phyloP scores from a whole-genome alignment of 352 stramenopile species.

The Globisporangium orthogonon region DNA sequence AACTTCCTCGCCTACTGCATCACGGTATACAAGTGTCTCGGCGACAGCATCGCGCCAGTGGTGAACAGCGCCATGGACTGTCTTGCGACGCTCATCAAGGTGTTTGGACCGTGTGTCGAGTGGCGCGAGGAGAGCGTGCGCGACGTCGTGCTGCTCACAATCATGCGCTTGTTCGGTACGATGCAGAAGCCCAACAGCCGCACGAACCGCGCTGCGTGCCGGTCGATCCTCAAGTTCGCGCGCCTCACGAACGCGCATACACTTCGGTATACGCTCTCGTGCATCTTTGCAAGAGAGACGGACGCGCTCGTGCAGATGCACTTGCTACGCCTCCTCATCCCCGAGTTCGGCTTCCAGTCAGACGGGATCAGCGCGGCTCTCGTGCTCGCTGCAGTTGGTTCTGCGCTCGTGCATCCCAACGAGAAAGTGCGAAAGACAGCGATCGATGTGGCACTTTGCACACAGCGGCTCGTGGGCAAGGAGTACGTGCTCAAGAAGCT shows the following conservation, averaged over 20 bases:
- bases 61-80: constrained; percentile 68
- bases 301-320: constrained; percentile 79
- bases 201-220: constrained; percentile 68
- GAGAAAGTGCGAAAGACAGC: constrained; percentile 69
- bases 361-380: constrained; percentile 54
- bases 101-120: constrained; percentile 69
- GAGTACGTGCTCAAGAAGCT: constrained; percentile 60
- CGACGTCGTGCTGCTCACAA: constrained; percentile 55
- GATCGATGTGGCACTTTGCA: constrained; percentile 72
- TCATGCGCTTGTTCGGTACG: constrained; percentile 48
- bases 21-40: constrained; percentile 47
- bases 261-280: constrained; percentile 66
- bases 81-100: constrained; percentile 62
- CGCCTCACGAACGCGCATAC: constrained; percentile 56
- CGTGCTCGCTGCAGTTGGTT: constrained; percentile 41
- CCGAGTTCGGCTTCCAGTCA: constrained; percentile 70
- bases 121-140: constrained; percentile 59
- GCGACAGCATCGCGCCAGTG: constrained; percentile 66
- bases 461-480: constrained; percentile 68
- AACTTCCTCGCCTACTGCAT: constrained; percentile 65
- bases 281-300: constrained; percentile 63
- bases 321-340: constrained; percentile 62
- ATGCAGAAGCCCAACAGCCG: constrained; percentile 80
- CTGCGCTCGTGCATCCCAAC: constrained; percentile 47
- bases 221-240: constrained; percentile 69